phyloP scores from a whole-genome alignment of 768 basidiomycete genomes.

The Tylopilus cervinicoccineus region DNA sequence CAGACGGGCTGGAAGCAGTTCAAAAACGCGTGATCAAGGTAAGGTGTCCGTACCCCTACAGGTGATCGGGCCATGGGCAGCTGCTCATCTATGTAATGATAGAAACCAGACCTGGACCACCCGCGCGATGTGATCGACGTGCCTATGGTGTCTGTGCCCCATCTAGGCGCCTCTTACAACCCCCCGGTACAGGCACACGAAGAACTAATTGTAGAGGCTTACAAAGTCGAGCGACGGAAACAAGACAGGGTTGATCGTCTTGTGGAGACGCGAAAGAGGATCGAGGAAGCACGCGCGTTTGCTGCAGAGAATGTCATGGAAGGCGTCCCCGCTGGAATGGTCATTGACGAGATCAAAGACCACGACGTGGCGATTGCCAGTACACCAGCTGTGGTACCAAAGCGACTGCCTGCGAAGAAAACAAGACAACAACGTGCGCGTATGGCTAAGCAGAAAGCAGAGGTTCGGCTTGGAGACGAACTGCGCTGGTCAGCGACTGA shows the following conservation, averaged over 20 bases:
- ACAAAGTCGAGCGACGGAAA: conserved; percentile 58
- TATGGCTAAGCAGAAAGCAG: conserved; percentile 57
- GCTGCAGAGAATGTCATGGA: conserved; percentile 30
- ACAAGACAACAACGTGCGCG: conserved; percentile 68
- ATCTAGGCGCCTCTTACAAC: conserved; percentile 87
- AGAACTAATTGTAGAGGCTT: conserved; percentile 64
- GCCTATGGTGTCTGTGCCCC: conserved; percentile 67
- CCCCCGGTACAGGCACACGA: conserved; percentile 72
- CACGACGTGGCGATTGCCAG: conserved; percentile 35
- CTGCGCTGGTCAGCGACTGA: neutral
- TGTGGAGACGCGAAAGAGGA: conserved; percentile 49
- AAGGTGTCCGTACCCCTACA: neutral
- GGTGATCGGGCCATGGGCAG: neutral
- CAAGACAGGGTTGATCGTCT: conserved; percentile 51
- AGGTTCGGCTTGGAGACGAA: conserved; percentile 41
- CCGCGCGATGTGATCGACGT: conserved; percentile 53
- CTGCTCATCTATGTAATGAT: neutral
- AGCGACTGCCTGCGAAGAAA: conserved; percentile 44
- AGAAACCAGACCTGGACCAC: conserved; percentile 49
- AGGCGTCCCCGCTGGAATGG: conserved; percentile 62
- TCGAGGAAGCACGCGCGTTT: conserved; percentile 43
- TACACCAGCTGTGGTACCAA: conserved; percentile 33
- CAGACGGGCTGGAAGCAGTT: conserved; percentile 37
- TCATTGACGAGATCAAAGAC: conserved; percentile 42
- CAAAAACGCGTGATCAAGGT: conserved; percentile 53